These are phyloP conservation scores for Cicer cuneatum DNA, from an alignment of 306 rosid species.

Conservation along the genomic window DNA sequence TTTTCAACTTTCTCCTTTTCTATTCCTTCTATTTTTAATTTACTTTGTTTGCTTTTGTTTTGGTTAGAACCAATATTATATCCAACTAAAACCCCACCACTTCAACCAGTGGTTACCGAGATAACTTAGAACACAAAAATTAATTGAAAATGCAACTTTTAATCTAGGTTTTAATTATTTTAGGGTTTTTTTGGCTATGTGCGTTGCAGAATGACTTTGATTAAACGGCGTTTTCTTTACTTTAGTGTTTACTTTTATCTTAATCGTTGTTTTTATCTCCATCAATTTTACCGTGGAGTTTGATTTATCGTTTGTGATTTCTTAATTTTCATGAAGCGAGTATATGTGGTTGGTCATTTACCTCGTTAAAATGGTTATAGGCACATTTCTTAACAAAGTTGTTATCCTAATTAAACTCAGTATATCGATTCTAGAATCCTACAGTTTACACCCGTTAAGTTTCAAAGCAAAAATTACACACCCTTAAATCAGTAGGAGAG, in stretches of 20 bases:
- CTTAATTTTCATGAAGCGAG: neutral
- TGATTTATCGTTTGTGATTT: neutral
- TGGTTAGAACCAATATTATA: neutral
- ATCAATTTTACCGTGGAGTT: conserved; percentile 25
- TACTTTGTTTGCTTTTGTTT: conserved; percentile 21
- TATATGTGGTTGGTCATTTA: no score
- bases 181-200: conserved; percentile 1
- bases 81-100: neutral
- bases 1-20: conserved; percentile 16
- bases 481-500: neutral
- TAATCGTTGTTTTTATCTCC: conserved; percentile 1
- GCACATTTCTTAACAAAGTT: no score
- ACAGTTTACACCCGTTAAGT: neutral
- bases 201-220: neutral
- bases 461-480: neutral
- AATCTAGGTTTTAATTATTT: conserved; percentile 8
- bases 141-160: neutral
- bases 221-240: neutral
- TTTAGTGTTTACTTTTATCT: conserved; percentile 1
- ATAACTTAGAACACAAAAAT: neutral
- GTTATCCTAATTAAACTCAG: neutral
- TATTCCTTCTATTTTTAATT: neutral
- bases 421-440: neutral
- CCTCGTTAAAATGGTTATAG: no score
- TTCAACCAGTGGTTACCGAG: neutral